Conservation (phyloP, 805 yeast species). For the Candida pseudoglaebosa region DNA sequence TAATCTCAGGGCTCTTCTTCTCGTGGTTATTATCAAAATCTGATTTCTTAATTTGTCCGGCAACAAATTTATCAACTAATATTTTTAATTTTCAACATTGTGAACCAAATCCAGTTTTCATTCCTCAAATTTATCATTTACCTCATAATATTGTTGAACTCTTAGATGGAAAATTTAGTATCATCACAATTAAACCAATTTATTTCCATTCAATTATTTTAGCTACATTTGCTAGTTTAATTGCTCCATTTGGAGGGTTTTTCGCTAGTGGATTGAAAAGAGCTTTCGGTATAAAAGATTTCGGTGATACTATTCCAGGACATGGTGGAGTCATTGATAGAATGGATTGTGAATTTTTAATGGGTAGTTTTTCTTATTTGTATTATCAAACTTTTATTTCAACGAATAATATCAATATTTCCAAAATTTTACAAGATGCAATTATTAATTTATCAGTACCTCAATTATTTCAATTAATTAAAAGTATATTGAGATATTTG, state of each 20-base stretch:
- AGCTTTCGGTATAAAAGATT: constrained; percentile 93
- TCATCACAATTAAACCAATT: constrained; percentile 72
- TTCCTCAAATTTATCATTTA: constrained; percentile 71
- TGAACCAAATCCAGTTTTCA: constrained; percentile 84
- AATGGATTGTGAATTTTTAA: constrained; percentile 94
- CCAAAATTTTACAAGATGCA: constrained; percentile 70
- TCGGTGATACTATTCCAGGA: constrained; percentile 98
- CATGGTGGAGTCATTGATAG: constrained; percentile 98
- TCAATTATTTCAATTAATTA: constrained; percentile 61
- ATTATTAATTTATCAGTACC: constrained; percentile 63
- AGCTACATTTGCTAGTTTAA: constrained; percentile 92
- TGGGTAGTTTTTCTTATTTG: constrained; percentile 93
- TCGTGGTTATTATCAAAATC: constrained; percentile 61
- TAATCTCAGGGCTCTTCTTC: constrained; percentile 63
- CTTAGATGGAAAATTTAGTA: constrained; percentile 35
- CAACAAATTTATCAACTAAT: constrained; percentile 58
- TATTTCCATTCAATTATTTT: constrained; percentile 83
- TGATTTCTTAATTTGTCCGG: constrained; percentile 85
- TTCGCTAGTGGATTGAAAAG: constrained; percentile 97
- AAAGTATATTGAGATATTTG: constrained; percentile 55
- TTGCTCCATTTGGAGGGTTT: constrained; percentile 98
- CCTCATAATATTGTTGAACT: constrained; percentile 63
- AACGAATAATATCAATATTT: constrained; percentile 65
- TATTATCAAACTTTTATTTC: constrained; percentile 92
- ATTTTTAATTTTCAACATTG: constrained; percentile 65